Base-by-base conservation (phyloP, 768 basidiomycete genomes). In the Gyrodon lividus region DNA sequence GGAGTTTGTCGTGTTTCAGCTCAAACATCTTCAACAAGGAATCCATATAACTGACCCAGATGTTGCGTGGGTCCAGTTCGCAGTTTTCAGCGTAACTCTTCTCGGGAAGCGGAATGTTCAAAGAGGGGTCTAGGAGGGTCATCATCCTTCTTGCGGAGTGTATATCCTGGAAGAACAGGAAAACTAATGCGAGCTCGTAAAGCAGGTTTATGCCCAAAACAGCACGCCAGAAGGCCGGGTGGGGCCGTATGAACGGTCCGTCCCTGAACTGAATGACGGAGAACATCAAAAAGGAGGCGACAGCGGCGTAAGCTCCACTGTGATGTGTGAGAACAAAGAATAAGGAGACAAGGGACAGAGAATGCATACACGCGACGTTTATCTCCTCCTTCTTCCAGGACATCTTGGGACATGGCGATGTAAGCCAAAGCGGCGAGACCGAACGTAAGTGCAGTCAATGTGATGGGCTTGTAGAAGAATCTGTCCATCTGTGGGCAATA, bases 261-360 rank as follows among this genome's bases (percentile, higher is more conserved):
- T 94, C 91, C 52, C 91, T 85, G 62, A 93, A 92, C 61, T 94
- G 92, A 44, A 94, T 77, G 80, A 88, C 87, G 24, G 87, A 88
- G 70, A 92, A 93, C 54, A 81, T 68, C 51, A 93, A 76, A 69
- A 93, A 93, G 38, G 86, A 79, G 9, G 77, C 77, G 43, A 87
- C 74, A 10, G 86, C 78, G 46, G 91, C 90, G 57, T 90, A 92
- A 39, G 80, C 77, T 23, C 91, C 91, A 44, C 90, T 92, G 62
- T 24, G 42, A 48, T 47, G 59, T 51, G 50, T 51, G 55, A 58
- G 43, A 56, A 50, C 42, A 54, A 52, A 45, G 24, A 14, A 6
- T 9, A 16, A 24, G 35, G 44, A 59, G 45, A 52, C 39, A 43
- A 28, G 28, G 22, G 42, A 35, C 2, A 31, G 6, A 30, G 4